These are phyloP conservation scores for Neurospora sp. DNA, from an alignment of 495 filamentous ascomycete species.

Conservation along the genomic window DNA sequence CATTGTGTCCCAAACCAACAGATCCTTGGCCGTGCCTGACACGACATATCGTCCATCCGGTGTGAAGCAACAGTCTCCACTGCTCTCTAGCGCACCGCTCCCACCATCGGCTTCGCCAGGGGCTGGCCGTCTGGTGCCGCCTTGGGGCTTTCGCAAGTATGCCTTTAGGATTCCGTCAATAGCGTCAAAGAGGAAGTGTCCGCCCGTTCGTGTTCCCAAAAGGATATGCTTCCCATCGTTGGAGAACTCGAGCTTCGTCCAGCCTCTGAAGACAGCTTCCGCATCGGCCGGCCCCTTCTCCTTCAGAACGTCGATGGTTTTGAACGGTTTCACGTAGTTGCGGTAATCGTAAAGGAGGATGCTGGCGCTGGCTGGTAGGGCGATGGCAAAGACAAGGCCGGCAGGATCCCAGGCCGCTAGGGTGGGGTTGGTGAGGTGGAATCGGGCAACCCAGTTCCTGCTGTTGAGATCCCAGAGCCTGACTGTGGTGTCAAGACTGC, in stretches of 20 bases:
- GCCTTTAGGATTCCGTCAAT: constrained; percentile 69
- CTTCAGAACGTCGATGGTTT: constrained; percentile 66
- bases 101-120: constrained; percentile 34
- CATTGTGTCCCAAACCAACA: constrained; percentile 77
- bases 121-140: constrained; percentile 33
- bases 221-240: constrained; percentile 88
- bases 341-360: constrained; percentile 87
- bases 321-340: constrained; percentile 89
- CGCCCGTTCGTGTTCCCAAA: constrained; percentile 64
- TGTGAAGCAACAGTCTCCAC: constrained; percentile 77
- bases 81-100: constrained; percentile 31
- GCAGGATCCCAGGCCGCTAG: constrained; percentile 82
- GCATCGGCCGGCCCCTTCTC: constrained; percentile 22
- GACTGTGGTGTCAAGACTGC: constrained; percentile 77
- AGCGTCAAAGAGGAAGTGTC: constrained; percentile 84
- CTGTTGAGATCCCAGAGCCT: constrained; percentile 75
- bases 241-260: constrained; percentile 84
- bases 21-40: constrained; percentile 60
- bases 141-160: constrained; percentile 41
- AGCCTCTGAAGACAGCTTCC: constrained; percentile 41
- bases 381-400: constrained; percentile 83
- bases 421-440: constrained; percentile 66
- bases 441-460: constrained; percentile 60
- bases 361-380: constrained; percentile 61
- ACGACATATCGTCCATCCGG: constrained; percentile 82